Evolutionary conservation across 495 filamentous ascomycete genomes (phyloP), one percentile per base, ranked within the genome.

Genomic region (Sporormia fimetaria): DNA sequence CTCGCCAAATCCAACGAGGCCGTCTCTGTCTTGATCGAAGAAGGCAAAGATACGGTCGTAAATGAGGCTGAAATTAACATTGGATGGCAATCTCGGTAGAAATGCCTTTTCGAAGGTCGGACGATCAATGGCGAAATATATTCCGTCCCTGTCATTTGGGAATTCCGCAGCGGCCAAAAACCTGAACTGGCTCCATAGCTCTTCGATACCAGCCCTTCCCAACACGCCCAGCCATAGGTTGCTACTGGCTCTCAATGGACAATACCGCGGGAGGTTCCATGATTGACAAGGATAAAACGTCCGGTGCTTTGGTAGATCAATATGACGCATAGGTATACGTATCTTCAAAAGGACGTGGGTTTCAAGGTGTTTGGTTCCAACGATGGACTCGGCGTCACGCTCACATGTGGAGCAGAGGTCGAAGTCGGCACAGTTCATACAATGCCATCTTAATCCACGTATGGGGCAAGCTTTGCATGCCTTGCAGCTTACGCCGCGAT

Each of bases 261-360:
- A n/a, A n/a, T n/a, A n/a, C n/a, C n/a, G n/a, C n/a, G n/a, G n/a
- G n/a, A n/a, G n/a, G n/a, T n/a, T 71, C 68, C 40, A 80, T 66
- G 47, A 67, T 71, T 88, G 83, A 14, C 90, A 92, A 7, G 92
- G 81, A 58, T 96, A 96, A 78, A 55, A 35, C 6, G 43, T 37
- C 22, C 44, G 33, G 28, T 55, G 51, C 28, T 50, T 51, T 1
- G 46, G 39, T 5, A 50, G 9, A 3, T 76, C 73, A 23, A 82
- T 61, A 45, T 75, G 78, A 0, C 81, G 78, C 3, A 76, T 73
- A 5, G 83, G 83, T 25, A 87, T 78, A 10, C 74, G 72, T 40
- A 87, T 79, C 60, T 96, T 96, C 67, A 88, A 93, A 67, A 98
- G 94, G 29, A 98, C 66, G 63, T 98, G 90, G 0, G 87, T 93